These are phyloP conservation scores for Aspergillus novoparasiticus DNA, from an alignment of 2,329 filamentous ascomycete species.

Conservation along the genomic window DNA sequence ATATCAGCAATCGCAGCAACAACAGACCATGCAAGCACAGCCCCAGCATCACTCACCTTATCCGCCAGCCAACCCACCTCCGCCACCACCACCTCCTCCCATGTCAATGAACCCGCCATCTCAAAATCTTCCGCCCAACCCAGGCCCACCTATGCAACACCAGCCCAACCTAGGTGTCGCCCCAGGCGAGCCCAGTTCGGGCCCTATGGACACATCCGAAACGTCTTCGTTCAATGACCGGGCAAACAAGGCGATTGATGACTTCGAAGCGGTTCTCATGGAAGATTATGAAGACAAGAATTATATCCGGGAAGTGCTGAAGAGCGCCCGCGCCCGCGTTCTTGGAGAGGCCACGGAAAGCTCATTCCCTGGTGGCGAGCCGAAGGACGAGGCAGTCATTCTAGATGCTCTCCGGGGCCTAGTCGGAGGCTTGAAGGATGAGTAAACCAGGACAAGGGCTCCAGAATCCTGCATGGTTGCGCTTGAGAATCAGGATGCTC, in stretches of 20 bases:
- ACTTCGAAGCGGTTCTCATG: conserved; percentile 48
- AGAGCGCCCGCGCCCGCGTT: conserved; percentile 45
- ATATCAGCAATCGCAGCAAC: conserved; percentile 35
- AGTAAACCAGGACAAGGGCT: conserved; percentile 19
- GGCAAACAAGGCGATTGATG: conserved; percentile 48
- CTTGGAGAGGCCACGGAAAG: conserved; percentile 43
- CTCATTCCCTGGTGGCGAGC: conserved; percentile 47
- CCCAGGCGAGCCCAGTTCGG: conserved; percentile 22
- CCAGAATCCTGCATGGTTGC: neutral
- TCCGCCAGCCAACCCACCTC: conserved; percentile 23
- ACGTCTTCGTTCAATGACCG: conserved; percentile 42
- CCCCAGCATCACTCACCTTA: conserved; percentile 30
- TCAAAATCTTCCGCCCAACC: conserved; percentile 12
- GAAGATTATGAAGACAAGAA: conserved; percentile 50
- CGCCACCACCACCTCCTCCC: conserved; percentile 19
- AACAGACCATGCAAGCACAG: conserved; percentile 27
- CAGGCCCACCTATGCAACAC: conserved; percentile 20
- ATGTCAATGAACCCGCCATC: conserved; percentile 8
- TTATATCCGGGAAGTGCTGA: conserved; percentile 47
- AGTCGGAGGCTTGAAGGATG: conserved; percentile 43
- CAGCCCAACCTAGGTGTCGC: conserved; percentile 20
- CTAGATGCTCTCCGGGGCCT: conserved; percentile 43
- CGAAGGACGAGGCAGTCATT: conserved; percentile 47
- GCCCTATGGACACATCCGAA: conserved; percentile 28
- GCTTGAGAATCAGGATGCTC: neutral